phyloP scores from a whole-genome alignment of 2,329 filamentous ascomycete genomes.

The Fusarium nisikadoi region DNA sequence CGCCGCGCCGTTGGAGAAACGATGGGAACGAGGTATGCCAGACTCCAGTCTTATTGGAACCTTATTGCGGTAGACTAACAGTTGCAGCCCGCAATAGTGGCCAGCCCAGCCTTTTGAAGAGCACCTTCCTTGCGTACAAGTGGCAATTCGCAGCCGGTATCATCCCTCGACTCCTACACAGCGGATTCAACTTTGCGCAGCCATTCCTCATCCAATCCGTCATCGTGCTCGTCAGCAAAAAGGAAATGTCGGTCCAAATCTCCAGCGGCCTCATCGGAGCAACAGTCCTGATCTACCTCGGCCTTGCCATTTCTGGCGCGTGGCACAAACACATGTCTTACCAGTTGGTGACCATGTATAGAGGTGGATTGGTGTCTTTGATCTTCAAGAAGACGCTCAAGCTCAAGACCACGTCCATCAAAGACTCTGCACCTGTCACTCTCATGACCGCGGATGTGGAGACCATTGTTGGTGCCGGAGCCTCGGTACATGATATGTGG shows the following conservation, averaged over 20 bases:
- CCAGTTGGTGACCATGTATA: constrained; percentile 51
- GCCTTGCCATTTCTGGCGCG: constrained; percentile 51
- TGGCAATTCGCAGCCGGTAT: constrained; percentile 48
- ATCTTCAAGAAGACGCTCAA: constrained; percentile 60
- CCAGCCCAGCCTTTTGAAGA: constrained; percentile 41
- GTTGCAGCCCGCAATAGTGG: constrained; percentile 28
- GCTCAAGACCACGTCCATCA: constrained; percentile 45
- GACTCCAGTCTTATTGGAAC: rapidly evolving
- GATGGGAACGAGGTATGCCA: constrained; percentile 39
- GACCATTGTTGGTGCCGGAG: constrained; percentile 42
- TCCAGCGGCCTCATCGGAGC: constrained; percentile 56
- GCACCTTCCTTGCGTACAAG: constrained; percentile 44
- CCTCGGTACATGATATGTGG: constrained; percentile 52
- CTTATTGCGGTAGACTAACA: background rate
- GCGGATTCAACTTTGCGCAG: constrained; percentile 57
- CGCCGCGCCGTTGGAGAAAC: constrained; percentile 24
- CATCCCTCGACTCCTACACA: constrained; percentile 51
- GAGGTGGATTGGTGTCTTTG: constrained; percentile 54
- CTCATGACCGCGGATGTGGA: constrained; percentile 61
- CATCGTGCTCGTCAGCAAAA: constrained; percentile 46
- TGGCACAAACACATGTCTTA: constrained; percentile 51
- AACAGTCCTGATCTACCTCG: constrained; percentile 53
- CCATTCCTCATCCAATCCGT: constrained; percentile 55
- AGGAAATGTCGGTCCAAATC: constrained; percentile 41
- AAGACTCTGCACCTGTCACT: constrained; percentile 54